Evolutionary conservation across 2,329 filamentous ascomycete species (phyloP).

Genomic region (Aspergillus sp.): DNA sequence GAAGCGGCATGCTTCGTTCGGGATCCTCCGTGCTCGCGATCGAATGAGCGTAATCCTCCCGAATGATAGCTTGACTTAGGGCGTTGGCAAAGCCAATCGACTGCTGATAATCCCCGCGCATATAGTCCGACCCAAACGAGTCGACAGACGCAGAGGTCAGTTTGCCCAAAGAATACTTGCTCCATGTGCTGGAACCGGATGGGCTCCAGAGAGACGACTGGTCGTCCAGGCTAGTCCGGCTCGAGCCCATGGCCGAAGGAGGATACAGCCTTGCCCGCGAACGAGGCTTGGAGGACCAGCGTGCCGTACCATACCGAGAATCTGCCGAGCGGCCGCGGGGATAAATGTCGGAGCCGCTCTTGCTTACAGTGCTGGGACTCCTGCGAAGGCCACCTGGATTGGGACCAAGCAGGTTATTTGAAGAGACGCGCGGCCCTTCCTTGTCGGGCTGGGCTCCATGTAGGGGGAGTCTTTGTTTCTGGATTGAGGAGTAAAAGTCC

Average conservation of each 20-base stretch:
- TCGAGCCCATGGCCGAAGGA: slow-evolving; percentile 80
- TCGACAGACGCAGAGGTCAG: slow-evolving; percentile 90
- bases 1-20: slow-evolving; percentile 61
- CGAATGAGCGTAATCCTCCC: slow-evolving; percentile 64
- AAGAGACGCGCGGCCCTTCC: slow-evolving; percentile 38
- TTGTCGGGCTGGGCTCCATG: slow-evolving; percentile 64
- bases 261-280: slow-evolving; percentile 76
- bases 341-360: slow-evolving; percentile 77
- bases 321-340: slow-evolving; percentile 71
- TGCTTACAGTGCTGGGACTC: slow-evolving; percentile 87
- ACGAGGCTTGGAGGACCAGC: slow-evolving; percentile 83
- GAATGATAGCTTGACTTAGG: slow-evolving; percentile 92
- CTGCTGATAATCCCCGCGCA: slow-evolving; percentile 82
- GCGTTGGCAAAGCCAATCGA: slow-evolving; percentile 98
- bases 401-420: slow-evolving; percentile 69
- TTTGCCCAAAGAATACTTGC: slow-evolving; percentile 86
- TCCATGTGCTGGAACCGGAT: slow-evolving; percentile 89
- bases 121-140: slow-evolving; percentile 76
- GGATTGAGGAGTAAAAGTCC: slow-evolving; percentile 86
- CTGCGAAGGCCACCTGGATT: slow-evolving; percentile 69
- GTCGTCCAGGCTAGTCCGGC: slow-evolving; percentile 91
- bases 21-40: slow-evolving; percentile 59
- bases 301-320: slow-evolving; percentile 60
- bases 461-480: slow-evolving; percentile 79
- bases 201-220: slow-evolving; percentile 89